phyloP scores from a whole-genome alignment of 257 asterid genomes.

The Ilex aquifolium region DNA sequence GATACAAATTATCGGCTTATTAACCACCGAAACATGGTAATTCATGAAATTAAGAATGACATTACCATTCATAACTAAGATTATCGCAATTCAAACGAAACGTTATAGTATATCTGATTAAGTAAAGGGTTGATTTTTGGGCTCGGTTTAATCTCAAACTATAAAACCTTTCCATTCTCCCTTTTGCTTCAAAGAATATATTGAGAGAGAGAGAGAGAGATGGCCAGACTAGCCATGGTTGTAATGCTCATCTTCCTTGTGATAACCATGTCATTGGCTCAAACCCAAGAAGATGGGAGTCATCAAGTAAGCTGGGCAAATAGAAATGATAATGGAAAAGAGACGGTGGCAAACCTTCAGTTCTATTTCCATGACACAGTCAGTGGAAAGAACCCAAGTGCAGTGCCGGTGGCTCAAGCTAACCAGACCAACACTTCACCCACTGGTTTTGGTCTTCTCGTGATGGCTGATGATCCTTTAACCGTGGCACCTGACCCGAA shows the following conservation, averaged over 20 bases:
- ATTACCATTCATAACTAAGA: no score
- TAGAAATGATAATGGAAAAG: background rate
- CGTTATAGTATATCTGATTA: no score
- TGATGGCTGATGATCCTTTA: background rate
- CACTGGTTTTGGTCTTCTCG: background rate
- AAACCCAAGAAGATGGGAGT: background rate
- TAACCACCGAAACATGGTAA: no score
- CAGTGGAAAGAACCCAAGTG: background rate
- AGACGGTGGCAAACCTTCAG: background rate
- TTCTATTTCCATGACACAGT: conserved; percentile 1
- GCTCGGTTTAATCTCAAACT: no score
- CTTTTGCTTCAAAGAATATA: background rate
- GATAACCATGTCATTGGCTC: conserved; percentile 1
- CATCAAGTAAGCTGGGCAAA: background rate
- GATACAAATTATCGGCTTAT: no score
- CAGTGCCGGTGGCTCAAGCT: background rate
- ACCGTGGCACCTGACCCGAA: background rate
- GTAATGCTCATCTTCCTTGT: conserved; percentile 7
- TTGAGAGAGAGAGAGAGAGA: conserved; percentile 9
- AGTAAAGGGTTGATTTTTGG: no score
- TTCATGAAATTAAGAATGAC: no score
- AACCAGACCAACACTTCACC: background rate
- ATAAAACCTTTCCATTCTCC: background rate
- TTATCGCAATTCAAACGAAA: no score
- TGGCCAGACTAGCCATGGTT: conserved; percentile 13